Evolutionary conservation across 2,329 filamentous ascomycete species (phyloP), one percentile per base, ranked within the genome.

Genomic region (Emmonsiellopsis sp.): DNA sequence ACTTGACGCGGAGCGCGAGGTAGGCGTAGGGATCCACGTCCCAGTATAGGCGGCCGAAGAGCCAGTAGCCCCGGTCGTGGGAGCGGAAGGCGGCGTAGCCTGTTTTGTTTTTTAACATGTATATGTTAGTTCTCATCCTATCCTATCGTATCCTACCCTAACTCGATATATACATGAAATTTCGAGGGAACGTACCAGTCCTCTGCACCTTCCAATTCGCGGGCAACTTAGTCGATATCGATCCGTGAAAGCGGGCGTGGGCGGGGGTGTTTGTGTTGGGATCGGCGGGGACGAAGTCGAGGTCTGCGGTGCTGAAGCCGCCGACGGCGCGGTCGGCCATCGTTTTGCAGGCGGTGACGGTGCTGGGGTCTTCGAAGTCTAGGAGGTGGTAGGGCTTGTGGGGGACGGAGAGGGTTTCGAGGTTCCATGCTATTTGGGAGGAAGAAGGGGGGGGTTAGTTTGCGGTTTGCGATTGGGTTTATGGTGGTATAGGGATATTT

Each of bases 61-160:
- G 70, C 16, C 89, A 94, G 7, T 82, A 73, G 3, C 79, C 79
- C 47, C 84, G 81, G 65, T 95, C 89, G 48, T 81, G 77, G 16
- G 94, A 97, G 54, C 92, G 80, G 77, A 89, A 98, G 2, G 86
- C 93, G 1, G 93, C 91, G 68, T 92, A 98, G 44, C 93, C 93
- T 55, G 83, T 86, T 44, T 16, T 47, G 49, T 9, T 32, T 47
- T 56, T 46, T 16, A 13, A 11, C 13, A 20, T 13, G 26, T 35
- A 48, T 26, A 8, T 15, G 32, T 48, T 13, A 41, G 26, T 50
- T 41, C 58, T 31, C 59, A 51, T 48, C 9, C 16, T 9, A 30
- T n/a, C 16, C 11, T n/a, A n/a, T n/a, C n/a, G n/a, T n/a, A 51
- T 48, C 9, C 16, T 9, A 30, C 11, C 16, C 11, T 16, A 9